These are phyloP conservation scores for Colletotrichum aenigma DNA, from an alignment of 2,329 filamentous ascomycete species.

Conservation along the genomic window DNA sequence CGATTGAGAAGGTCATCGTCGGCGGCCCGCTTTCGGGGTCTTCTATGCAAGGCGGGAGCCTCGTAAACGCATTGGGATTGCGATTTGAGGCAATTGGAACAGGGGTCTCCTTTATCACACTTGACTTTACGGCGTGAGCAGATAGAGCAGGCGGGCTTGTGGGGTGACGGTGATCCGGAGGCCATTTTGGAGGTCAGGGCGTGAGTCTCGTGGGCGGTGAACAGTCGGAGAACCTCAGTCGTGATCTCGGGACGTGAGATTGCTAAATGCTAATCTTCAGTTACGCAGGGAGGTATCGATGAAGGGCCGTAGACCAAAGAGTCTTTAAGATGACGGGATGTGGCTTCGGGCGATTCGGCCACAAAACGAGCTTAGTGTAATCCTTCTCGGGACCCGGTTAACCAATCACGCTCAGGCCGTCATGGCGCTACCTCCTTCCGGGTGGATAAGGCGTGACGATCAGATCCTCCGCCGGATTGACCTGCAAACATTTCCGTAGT, in stretches of 20 bases:
- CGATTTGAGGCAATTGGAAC: slow-evolving; percentile 47
- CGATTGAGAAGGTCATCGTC: slow-evolving; percentile 29
- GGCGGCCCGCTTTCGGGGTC: slow-evolving; percentile 29
- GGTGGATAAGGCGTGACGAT: background rate
- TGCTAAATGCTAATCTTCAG: background rate
- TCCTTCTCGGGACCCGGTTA: background rate
- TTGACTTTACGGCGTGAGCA: slow-evolving; percentile 45
- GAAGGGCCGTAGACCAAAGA: background rate
- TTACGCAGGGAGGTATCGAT: fast-evolving
- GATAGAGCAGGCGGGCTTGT: slow-evolving; percentile 31
- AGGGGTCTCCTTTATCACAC: slow-evolving; percentile 44
- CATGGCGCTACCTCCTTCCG: background rate
- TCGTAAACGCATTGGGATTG: slow-evolving; percentile 28
- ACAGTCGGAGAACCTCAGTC: background rate
- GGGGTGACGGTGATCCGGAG: background rate
- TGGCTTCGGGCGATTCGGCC: background rate
- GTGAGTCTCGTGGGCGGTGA: background rate
- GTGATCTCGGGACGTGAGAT: background rate
- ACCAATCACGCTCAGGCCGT: background rate
- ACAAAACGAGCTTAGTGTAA: background rate
- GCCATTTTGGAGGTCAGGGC: background rate
- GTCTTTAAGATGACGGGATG: background rate
- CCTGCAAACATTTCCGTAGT: background rate
- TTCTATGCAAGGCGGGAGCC: slow-evolving; percentile 19
- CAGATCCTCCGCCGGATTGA: background rate